phyloP scores from a whole-genome alignment of 208 protist genomes.

The Trypanosomatidae sp. region DNA sequence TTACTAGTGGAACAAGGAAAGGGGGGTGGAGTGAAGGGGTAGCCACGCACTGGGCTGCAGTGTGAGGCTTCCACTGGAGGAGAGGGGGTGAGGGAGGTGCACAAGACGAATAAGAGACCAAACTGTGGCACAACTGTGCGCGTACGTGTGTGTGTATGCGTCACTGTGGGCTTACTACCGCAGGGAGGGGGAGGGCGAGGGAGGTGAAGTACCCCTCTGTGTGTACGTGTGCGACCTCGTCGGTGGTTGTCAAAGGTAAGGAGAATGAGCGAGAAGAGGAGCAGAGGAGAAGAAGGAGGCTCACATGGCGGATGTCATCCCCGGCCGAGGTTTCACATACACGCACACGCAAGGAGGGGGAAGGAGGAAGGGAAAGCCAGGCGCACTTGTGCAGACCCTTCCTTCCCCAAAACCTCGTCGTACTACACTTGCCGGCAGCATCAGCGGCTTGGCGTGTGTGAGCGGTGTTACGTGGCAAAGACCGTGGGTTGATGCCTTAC shows the following conservation, averaged over 20 bases:
- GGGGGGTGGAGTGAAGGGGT: not conserved
- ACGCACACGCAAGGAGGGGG: not conserved
- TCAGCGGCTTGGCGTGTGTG: not conserved
- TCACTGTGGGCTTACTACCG: constrained; percentile 2
- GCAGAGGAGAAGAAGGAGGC: not conserved
- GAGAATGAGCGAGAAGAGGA: not conserved
- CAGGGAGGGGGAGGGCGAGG: not conserved
- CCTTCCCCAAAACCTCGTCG: not conserved
- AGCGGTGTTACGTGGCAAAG: not conserved
- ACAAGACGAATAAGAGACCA: not conserved
- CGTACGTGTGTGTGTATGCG: not conserved
- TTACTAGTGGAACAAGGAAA: constrained; percentile 6
- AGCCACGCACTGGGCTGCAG: not conserved
- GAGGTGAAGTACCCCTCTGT: not conserved
- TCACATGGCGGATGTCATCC: not conserved
- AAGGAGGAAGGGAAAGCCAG: not conserved
- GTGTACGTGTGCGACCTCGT: not conserved
- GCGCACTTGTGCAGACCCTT: not conserved
- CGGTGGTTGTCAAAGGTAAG: not conserved
- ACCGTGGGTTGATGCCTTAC: not conserved
- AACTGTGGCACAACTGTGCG: not conserved
- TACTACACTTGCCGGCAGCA: not conserved
- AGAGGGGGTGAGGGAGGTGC: not conserved
- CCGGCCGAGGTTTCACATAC: not conserved
- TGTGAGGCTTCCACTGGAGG: not conserved